Evolutionary conservation across 2,329 filamentous ascomycete species (phyloP).

Genomic region (Proliferodiscus dingleyae): DNA sequence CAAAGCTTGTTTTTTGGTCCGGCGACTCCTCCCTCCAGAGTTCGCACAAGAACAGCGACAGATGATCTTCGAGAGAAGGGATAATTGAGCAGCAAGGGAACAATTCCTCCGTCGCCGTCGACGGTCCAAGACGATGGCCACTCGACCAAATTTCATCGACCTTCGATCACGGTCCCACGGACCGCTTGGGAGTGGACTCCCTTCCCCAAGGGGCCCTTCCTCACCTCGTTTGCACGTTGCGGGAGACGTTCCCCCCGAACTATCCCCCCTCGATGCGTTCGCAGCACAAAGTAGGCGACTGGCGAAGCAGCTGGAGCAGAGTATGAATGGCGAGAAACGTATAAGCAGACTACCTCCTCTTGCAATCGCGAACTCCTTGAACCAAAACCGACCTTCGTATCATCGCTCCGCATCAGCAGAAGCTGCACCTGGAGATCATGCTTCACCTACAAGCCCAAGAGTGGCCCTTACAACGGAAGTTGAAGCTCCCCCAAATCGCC

Average conservation of each 20-base stretch:
- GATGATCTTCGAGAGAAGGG: constrained; percentile 2
- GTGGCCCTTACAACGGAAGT: constrained; percentile 50
- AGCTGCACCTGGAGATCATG: constrained; percentile 36
- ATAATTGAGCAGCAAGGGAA: constrained; percentile 1
- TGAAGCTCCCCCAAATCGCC: constrained; percentile 50
- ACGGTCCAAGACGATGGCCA: constrained; percentile 23
- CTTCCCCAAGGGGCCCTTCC: constrained; percentile 24
- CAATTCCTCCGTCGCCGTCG: not conserved
- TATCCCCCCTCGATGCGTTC: constrained; percentile 94
- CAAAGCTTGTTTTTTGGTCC: constrained; percentile 1
- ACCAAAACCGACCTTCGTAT: constrained; percentile 74
- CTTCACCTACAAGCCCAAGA: constrained; percentile 34
- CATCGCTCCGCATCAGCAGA: constrained; percentile 71
- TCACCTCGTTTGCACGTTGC: constrained; percentile 75
- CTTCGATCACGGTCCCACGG: constrained; percentile 29
- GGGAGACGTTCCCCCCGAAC: constrained; percentile 78
- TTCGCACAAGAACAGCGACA: not conserved
- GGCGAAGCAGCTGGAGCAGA: constrained; percentile 80
- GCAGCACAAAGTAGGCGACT: constrained; percentile 85
- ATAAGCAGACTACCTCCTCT: constrained; percentile 82
- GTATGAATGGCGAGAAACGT: constrained; percentile 65
- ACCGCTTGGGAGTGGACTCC: constrained; percentile 17
- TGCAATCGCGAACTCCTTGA: constrained; percentile 74
- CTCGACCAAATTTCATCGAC: constrained; percentile 29
- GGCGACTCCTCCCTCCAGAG: not conserved